Conservation (phyloP, 441 rosid species). For the Melastoma candidum region DNA sequence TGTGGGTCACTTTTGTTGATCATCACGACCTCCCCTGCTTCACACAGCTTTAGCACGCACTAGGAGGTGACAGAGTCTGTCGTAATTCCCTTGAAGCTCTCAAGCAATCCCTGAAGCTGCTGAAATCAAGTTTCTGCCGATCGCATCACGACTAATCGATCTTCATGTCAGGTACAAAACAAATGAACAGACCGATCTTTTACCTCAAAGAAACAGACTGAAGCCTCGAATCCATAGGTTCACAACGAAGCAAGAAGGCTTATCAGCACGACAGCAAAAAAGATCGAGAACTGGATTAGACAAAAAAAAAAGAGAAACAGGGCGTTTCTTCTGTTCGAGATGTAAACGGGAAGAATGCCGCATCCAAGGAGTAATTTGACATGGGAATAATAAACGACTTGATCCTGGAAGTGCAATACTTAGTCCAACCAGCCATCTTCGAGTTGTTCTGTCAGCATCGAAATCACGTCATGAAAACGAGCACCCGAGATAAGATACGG, state of each 20-base stretch:
- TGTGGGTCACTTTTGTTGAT: slow-evolving; percentile 36
- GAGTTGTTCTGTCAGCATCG: slow-evolving; percentile 39
- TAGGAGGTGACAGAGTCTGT: slow-evolving; percentile 43
- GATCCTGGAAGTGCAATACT: slow-evolving; percentile 81
- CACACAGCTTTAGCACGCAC: slow-evolving; percentile 46
- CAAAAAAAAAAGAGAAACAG: background rate
- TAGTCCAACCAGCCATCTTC: slow-evolving; percentile 78
- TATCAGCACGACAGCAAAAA: background rate
- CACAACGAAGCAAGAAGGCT: background rate
- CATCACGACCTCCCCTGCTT: slow-evolving; percentile 42
- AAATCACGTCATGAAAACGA: background rate
- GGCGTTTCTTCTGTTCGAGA: background rate
- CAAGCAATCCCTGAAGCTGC: slow-evolving; percentile 63
- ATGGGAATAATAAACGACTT: slow-evolving; percentile 72
- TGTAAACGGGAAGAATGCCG: slow-evolving; percentile 46
- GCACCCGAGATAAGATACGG: background rate
- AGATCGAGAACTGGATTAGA: background rate
- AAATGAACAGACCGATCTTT: slow-evolving; percentile 9
- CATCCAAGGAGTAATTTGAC: slow-evolving; percentile 61
- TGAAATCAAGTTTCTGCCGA: background rate
- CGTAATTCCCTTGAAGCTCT: slow-evolving; percentile 64
- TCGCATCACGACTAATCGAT: background rate
- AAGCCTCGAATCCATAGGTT: slow-evolving; percentile 6
- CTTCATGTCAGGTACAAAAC: background rate
- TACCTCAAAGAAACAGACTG: slow-evolving; percentile 90